phyloP scores from a whole-genome alignment of 2,329 filamentous ascomycete genomes.

The Fusarium fracticaudum region DNA sequence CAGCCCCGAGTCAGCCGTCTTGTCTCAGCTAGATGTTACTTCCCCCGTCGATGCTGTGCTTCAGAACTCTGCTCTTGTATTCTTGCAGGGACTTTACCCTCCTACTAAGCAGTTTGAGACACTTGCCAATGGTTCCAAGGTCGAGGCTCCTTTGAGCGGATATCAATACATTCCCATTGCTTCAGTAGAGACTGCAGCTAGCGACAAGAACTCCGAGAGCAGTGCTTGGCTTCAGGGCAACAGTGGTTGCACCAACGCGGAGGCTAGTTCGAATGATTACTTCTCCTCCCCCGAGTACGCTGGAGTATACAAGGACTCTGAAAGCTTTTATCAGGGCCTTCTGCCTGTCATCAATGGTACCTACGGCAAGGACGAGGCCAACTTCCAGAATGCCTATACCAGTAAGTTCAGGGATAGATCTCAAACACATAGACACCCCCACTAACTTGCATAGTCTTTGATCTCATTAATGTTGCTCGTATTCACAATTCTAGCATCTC shows the following conservation, averaged over 20 bases:
- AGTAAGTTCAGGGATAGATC: conserved; percentile 63
- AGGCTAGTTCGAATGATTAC: conserved; percentile 65
- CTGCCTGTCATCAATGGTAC: conserved; percentile 65
- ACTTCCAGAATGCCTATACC: conserved; percentile 69
- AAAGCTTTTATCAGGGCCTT: conserved; percentile 66
- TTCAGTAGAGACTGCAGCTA: conserved; percentile 63
- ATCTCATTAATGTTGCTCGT: conserved; percentile 67
- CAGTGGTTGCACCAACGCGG: conserved; percentile 64
- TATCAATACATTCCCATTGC: conserved; percentile 87
- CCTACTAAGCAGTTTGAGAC: conserved; percentile 71
- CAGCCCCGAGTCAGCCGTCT: conserved; percentile 70
- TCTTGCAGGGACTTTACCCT: conserved; percentile 88
- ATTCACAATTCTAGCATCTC: conserved; percentile 71
- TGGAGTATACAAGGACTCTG: conserved; percentile 58
- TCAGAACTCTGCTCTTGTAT: conserved; percentile 80
- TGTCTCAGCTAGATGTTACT: conserved; percentile 76
- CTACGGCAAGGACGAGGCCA: conserved; percentile 56
- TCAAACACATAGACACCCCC: conserved; percentile 47
- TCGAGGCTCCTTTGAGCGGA: conserved; percentile 76
- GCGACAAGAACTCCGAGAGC: conserved; percentile 64
- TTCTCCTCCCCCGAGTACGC: conserved; percentile 59
- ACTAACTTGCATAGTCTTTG: conserved; percentile 58
- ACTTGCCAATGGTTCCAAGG: conserved; percentile 74
- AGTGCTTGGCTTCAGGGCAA: conserved; percentile 68
- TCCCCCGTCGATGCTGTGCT: conserved; percentile 81